A percentile compares a stretch with the other conserved stretches of the same genome.
Conservation (phyloP, 2,329 filamentous ascomycete species). For the Epichloe baconii region DNA sequence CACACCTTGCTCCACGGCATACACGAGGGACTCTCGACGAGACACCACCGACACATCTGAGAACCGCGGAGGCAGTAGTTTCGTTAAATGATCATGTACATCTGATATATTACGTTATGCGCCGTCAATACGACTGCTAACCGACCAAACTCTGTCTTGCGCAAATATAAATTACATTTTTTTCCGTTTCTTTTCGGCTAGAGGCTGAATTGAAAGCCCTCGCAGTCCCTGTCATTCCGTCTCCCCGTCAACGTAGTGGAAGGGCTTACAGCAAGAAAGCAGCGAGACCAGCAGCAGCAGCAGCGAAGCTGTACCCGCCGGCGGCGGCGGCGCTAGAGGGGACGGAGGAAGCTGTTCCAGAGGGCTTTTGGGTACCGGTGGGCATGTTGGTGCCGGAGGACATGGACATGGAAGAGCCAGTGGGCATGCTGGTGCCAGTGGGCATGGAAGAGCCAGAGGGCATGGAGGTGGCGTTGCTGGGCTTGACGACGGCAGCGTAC, state of each 20-base stretch:
- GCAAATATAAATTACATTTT: too few species aligned
- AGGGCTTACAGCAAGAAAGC: slow-evolving; percentile 10
- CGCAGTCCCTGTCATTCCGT: too few species aligned
- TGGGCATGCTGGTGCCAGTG: neutral
- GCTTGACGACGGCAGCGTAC: slow-evolving; percentile 24
- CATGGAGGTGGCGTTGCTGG: slow-evolving; percentile 9
- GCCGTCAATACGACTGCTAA: neutral
- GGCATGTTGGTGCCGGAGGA: neutral
- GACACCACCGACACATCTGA: too few species aligned
- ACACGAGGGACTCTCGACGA: too few species aligned
- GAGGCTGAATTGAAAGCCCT: too few species aligned
- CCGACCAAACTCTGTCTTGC: neutral
- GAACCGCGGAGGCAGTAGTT: neutral
- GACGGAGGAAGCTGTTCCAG: slow-evolving; percentile 5
- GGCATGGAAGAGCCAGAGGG: slow-evolving; percentile 2
- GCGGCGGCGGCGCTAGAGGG: slow-evolving; percentile 13
- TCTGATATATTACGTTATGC: neutral
- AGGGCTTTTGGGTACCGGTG: neutral
- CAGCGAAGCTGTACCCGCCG: slow-evolving; percentile 16
- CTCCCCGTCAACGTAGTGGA: too few species aligned
- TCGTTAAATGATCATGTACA: neutral
- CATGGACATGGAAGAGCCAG: neutral
- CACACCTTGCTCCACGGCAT: too few species aligned
- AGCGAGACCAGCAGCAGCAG: slow-evolving; percentile 14
- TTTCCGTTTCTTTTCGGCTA: too few species aligned